A percentile compares a stretch with the other conserved stretches of the same genome.
phyloP scores from a whole-genome alignment of 192 early-diverging fungal species.

The Podila epicladia region DNA sequence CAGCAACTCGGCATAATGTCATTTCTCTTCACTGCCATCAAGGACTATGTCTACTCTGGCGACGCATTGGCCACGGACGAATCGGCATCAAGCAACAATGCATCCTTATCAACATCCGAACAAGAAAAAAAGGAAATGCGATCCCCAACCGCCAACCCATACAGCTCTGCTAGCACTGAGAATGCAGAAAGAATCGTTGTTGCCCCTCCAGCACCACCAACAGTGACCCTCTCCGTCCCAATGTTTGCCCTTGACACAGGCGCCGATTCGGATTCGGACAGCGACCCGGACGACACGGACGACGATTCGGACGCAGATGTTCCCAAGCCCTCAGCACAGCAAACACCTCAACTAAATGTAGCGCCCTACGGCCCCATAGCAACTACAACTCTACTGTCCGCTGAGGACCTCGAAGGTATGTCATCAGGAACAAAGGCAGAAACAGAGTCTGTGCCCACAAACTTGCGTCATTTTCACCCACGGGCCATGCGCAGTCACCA shows the following conservation, averaged over 20 bases:
- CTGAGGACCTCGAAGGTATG: neutral
- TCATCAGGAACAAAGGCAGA: neutral
- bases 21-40: conserved; percentile 27
- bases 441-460: too few relatives aligned
- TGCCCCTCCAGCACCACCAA: neutral
- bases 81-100: neutral
- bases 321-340: neutral
- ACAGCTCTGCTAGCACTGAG: conserved; percentile 7
- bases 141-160: conserved; percentile 13
- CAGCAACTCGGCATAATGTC: conserved; percentile 8
- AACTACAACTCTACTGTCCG: neutral
- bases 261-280: conserved; percentile 11
- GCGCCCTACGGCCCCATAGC: neutral
- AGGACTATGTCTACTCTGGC: conserved; percentile 22
- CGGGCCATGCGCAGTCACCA: neutral
- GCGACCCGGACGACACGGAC: conserved; percentile 15
- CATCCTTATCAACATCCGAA: neutral
- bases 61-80: neutral
- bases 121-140: neutral
- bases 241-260: conserved; percentile 6
- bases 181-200: conserved; percentile 33
- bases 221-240: conserved; percentile 15
- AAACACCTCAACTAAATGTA: neutral
- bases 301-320: conserved; percentile 6
- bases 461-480: too few relatives aligned